These are phyloP conservation scores for Eucalyptus melliodora DNA, from an alignment of 345 rosid genomes.

Conservation along the genomic window DNA sequence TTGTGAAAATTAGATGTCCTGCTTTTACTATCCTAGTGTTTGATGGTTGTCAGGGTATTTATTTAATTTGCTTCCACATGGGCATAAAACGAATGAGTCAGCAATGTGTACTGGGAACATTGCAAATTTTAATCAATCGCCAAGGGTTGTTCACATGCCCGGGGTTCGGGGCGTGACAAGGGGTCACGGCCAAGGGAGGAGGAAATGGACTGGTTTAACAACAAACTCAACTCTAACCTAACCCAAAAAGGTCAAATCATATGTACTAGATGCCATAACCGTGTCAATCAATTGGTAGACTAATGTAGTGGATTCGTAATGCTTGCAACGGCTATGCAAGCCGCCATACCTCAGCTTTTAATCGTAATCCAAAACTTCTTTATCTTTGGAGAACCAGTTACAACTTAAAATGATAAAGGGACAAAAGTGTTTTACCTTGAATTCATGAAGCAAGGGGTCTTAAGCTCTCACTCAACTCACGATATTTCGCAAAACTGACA, in stretches of 20 bases:
- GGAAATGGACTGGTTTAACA: not conserved
- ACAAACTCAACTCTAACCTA: not conserved
- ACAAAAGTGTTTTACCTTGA: too few relatives aligned
- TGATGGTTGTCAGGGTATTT: too few relatives aligned
- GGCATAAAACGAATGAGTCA: too few relatives aligned
- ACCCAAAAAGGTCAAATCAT: not conserved
- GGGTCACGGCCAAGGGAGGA: not conserved
- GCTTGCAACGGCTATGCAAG: not conserved
- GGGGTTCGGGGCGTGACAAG: accelerated
- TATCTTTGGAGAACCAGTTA: not conserved
- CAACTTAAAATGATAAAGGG: too few relatives aligned
- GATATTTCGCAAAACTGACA: not conserved
- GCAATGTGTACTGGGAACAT: accelerated
- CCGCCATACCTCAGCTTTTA: not conserved
- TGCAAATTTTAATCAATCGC: accelerated
- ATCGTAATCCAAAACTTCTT: too few relatives aligned
- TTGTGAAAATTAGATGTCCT: too few relatives aligned
- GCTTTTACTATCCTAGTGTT: too few relatives aligned
- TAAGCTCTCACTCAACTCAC: not conserved
- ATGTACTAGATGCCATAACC: not conserved
- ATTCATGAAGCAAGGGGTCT: not conserved
- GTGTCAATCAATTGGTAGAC: not conserved
- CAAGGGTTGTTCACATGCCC: accelerated
- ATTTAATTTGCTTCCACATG: too few relatives aligned
- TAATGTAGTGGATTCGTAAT: not conserved